These are phyloP conservation scores for Plantago elongata DNA, from an alignment of 257 asterid genomes.

Conservation along the genomic window DNA sequence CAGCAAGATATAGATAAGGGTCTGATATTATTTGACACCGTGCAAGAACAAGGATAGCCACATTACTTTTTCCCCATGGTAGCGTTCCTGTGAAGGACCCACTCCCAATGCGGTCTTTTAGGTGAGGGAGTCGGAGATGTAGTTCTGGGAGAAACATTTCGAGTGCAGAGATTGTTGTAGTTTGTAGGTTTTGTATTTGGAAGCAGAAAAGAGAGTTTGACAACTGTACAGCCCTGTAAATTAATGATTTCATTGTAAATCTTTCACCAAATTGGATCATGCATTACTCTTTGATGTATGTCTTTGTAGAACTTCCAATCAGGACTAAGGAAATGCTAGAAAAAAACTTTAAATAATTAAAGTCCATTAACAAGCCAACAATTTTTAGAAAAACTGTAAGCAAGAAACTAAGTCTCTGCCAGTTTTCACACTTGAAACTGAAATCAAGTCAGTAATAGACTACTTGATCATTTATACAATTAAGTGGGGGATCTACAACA, in stretches of 20 bases:
- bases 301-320: too few relatives aligned
- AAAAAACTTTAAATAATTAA: too few relatives aligned
- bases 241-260: conserved; percentile 12
- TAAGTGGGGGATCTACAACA: too few relatives aligned
- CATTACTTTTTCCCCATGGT: conserved; percentile 6
- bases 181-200: conserved; percentile 23
- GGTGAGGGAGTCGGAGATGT: conserved; percentile 22
- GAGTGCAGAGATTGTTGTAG: conserved; percentile 23
- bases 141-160: conserved; percentile 12
- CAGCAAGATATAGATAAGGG: conserved; percentile 14
- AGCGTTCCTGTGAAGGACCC: conserved; percentile 12
- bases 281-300: too few relatives aligned
- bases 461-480: too few relatives aligned
- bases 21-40: conserved; percentile 9
- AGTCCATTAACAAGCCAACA: too few relatives aligned
- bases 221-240: conserved; percentile 11
- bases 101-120: conserved; percentile 13
- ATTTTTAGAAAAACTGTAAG: too few relatives aligned
- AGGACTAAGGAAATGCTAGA: too few relatives aligned
- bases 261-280: background rate
- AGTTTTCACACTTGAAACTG: too few relatives aligned
- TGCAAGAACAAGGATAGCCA: conserved; percentile 8
- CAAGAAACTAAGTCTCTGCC: too few relatives aligned
- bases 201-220: conserved; percentile 16
- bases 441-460: too few relatives aligned